phyloP scores from a whole-genome alignment of 2,329 filamentous ascomycete species.

The Cladosporium halotolerans region DNA sequence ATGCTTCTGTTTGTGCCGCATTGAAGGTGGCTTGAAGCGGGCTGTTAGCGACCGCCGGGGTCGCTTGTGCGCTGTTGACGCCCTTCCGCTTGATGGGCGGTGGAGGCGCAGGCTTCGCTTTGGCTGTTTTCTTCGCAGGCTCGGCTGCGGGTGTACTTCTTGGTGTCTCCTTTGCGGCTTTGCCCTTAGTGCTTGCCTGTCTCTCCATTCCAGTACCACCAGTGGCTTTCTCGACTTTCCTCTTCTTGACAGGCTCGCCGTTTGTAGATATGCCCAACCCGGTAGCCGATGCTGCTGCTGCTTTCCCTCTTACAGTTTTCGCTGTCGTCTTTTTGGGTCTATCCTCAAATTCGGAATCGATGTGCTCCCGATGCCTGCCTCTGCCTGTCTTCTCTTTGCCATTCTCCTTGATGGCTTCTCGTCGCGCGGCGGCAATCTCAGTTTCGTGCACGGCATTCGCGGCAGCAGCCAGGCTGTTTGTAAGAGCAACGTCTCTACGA shows the following conservation, averaged over 20 bases:
- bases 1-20: conserved; percentile 67
- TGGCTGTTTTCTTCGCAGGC: conserved; percentile 62
- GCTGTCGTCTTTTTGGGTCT: conserved; percentile 56
- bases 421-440: conserved; percentile 72
- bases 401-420: conserved; percentile 71
- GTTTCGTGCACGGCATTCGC: conserved; percentile 71
- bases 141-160: conserved; percentile 63
- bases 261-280: conserved; percentile 59
- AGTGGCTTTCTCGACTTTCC: conserved; percentile 66
- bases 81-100: conserved; percentile 75
- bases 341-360: conserved; percentile 77
- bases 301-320: conserved; percentile 57
- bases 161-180: conserved; percentile 51
- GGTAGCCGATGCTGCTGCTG: conserved; percentile 39
- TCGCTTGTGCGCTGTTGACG: conserved; percentile 32
- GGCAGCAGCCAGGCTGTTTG: conserved; percentile 62
- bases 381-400: conserved; percentile 61
- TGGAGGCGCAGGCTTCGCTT: conserved; percentile 54
- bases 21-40: conserved; percentile 43
- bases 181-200: conserved; percentile 50
- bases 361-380: conserved; percentile 54
- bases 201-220: conserved; percentile 54
- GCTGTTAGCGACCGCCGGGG: conserved; percentile 42
- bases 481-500: conserved; percentile 70
- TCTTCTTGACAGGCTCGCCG: conserved; percentile 60